These are phyloP conservation scores for Rhodotorula sp. DNA, from an alignment of 1,284 basidiomycete species.

Conservation along the genomic window DNA sequence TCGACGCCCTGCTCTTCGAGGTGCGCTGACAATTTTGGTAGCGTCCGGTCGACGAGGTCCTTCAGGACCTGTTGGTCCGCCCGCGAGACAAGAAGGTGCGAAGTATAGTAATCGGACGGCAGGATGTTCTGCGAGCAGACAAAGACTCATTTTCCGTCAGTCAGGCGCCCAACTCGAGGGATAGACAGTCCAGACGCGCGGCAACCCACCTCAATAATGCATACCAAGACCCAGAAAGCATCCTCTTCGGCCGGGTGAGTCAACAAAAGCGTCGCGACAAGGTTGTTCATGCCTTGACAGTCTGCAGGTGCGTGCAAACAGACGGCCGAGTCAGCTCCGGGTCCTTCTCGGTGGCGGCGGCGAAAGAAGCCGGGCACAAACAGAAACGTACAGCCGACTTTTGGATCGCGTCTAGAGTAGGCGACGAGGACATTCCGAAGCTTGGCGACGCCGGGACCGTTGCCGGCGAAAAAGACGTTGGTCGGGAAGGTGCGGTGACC, in stretches of 20 bases:
- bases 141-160: too few relatives aligned
- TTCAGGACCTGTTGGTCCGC: conserved; percentile 89
- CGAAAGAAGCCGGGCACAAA: not conserved
- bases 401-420: conserved; percentile 69
- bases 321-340: conserved; percentile 21
- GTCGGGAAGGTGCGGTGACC: conserved; percentile 78
- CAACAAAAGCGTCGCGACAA: conserved; percentile 88
- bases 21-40: conserved; percentile 69
- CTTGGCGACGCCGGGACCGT: conserved; percentile 90
- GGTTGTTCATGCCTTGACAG: conserved; percentile 91
- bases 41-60: conserved; percentile 75
- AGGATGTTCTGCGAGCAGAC: conserved; percentile 47
- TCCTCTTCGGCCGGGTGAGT: conserved; percentile 93
- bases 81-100: conserved; percentile 65
- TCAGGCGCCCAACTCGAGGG: too few relatives aligned
- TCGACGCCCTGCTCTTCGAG: conserved; percentile 80
- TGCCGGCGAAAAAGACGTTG: conserved; percentile 94
- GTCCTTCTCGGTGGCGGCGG: not conserved
- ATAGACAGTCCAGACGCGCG: too few relatives aligned
- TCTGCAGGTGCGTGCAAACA: conserved; percentile 39
- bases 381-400: conserved; percentile 48
- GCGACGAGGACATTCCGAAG: conserved; percentile 82
- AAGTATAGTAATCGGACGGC: conserved; percentile 52
- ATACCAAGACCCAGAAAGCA: conserved; percentile 92
- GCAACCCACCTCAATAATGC: conserved; percentile 75